Percentiles rank a stretch among this genome's conserved stretches.
Conservation (phyloP, 179 eudicot genomes). For the Spinacia oleracea region DNA sequence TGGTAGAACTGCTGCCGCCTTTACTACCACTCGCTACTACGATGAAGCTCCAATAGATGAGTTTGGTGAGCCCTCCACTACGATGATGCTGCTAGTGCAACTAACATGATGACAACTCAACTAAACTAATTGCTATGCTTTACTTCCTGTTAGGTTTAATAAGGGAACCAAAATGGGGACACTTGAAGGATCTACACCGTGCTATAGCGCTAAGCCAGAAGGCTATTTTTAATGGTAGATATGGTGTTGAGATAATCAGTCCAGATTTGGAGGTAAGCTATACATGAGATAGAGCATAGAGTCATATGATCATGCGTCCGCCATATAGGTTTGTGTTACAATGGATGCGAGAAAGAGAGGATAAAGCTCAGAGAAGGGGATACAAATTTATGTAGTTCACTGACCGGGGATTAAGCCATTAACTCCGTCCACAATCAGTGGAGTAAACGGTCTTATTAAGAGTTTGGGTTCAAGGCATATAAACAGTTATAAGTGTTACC, state of each 20-base stretch:
- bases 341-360: neutral
- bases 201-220: conserved; percentile 55
- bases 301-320: neutral
- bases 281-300: no score
- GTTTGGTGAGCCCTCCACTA: conserved; percentile 39
- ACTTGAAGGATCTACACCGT: conserved; percentile 71
- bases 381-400: neutral
- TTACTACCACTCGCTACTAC: conserved; percentile 69
- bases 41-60: conserved; percentile 84
- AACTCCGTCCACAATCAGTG: no score
- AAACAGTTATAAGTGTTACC: neutral
- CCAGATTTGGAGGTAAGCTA: conserved; percentile 49
- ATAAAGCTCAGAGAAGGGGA: neutral
- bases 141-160: conserved; percentile 42
- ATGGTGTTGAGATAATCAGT: conserved; percentile 23
- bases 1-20: conserved; percentile 65
- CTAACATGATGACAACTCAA: neutral
- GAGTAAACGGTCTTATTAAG: no score
- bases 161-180: conserved; percentile 86
- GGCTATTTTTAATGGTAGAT: conserved; percentile 62
- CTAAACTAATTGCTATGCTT: neutral
- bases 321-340: no score
- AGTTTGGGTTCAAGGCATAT: no score
- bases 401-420: no score
- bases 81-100: neutral